phyloP scores from a whole-genome alignment of 441 rosid genomes.

The Populus trichocarpa region DNA sequence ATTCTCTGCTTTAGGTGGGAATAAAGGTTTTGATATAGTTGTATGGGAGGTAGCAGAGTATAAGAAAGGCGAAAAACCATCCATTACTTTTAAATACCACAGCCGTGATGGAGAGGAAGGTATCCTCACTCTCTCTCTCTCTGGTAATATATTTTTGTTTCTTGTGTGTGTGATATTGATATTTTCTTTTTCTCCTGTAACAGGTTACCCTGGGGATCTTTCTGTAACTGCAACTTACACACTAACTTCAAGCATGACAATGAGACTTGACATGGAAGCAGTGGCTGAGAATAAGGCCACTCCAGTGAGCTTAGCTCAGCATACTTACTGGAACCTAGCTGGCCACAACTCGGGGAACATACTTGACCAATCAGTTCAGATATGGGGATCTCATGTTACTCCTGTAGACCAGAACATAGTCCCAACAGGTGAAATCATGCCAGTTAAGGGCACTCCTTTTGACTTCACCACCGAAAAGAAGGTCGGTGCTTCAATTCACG shows the following conservation, averaged over 20 bases:
- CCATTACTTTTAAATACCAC: conserved; percentile 63
- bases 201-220: conserved; percentile 88
- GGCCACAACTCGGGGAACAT: conserved; percentile 76
- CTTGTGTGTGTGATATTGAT: conserved; percentile 5
- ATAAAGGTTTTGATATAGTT: conserved; percentile 75
- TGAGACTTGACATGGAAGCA: conserved; percentile 95
- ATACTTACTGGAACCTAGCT: conserved; percentile 87
- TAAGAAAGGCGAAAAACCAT: conserved; percentile 58
- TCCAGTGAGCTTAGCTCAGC: conserved; percentile 86
- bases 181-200: conserved; percentile 2
- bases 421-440: conserved; percentile 80
- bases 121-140: conserved; percentile 10
- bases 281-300: conserved; percentile 65
- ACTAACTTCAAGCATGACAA: conserved; percentile 57
- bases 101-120: conserved; percentile 91
- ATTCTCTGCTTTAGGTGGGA: conserved; percentile 53
- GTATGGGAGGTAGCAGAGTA: conserved; percentile 68
- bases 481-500: conserved; percentile 55
- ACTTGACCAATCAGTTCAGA: conserved; percentile 67
- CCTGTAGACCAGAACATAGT: conserved; percentile 74
- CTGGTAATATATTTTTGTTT: neutral
- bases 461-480: conserved; percentile 75
- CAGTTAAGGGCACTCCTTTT: conserved; percentile 71
- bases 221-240: conserved; percentile 68
- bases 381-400: conserved; percentile 69